Evolutionary conservation across 768 basidiomycete genomes (phyloP), one percentile per base, ranked within the genome.

Genomic region (Suillus plorans): DNA sequence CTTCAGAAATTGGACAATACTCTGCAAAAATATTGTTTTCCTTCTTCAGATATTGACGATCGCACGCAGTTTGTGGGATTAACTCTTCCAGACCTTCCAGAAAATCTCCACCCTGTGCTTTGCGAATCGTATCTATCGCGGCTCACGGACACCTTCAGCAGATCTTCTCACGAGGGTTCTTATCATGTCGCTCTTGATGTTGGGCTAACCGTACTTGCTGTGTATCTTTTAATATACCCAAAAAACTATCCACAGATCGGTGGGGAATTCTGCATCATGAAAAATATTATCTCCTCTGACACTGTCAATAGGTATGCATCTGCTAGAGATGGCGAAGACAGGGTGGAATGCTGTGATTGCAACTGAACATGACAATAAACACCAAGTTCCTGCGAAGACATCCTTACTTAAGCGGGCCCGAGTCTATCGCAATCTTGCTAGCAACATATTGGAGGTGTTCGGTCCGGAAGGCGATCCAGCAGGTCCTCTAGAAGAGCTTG

Each of bases 201-300:
- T 13, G 91, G 92, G 16, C 69, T 81, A 44, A 82, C 84, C 1
- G 76, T 92, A 16, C 77, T 92, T 22, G 87, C 87, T 1, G 75
- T 91, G 8, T 94, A 94, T 73, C 70, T 83, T 13, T 71, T 90
- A 61, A 79, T 93, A 55, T 94, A 94, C 69, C 91, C 92, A 1
- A 77, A 76, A 2, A 89, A 89, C 70, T 92, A 92, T 73, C 92
- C 92, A n/a, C 90, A 92, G 68, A 91, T 88, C 31, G 92, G 92
- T 91, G 62, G 67, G 83, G 73, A 39, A 14, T 18, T 39, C 8
- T 61, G 31, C 25, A 9, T 67, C 20, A 36, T 36, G 44, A 10
- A 42, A 37, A 25, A 28, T 41, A 1, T 28, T 18, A 10, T 10
- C 52, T 59, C 3, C 50, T 41, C 45, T 16, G 62, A 31, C 63